Percentiles rank a stretch among this genome's conserved stretches.
These are phyloP conservation scores for Fagopyrum tataricum DNA, from an alignment of 148 eudicot species.

Conservation along the genomic window DNA sequence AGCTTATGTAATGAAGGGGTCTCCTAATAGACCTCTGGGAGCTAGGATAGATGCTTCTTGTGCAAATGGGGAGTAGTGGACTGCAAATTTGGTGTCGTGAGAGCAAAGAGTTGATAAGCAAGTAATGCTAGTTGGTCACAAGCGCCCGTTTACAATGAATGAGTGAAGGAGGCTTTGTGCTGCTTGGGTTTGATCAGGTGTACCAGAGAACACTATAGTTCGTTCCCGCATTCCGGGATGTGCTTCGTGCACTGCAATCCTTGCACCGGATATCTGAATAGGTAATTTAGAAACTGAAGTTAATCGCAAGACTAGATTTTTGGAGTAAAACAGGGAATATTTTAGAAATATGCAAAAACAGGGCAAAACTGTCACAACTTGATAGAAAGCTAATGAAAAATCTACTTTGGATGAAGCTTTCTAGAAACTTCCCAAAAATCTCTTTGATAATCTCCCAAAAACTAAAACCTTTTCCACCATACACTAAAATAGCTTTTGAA, in stretches of 20 bases:
- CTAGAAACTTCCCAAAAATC: too few species aligned
- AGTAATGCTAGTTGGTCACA: constrained; percentile 21
- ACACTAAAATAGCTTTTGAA: too few species aligned
- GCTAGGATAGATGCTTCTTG: neutral
- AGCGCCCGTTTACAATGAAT: constrained; percentile 52
- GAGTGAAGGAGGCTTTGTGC: constrained; percentile 92
- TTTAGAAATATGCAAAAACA: too few species aligned
- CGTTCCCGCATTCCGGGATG: constrained; percentile 40
- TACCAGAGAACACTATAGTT: constrained; percentile 60
- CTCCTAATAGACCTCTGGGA: neutral
- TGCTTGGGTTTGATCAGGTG: constrained; percentile 73
- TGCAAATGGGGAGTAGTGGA: neutral
- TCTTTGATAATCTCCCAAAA: too few species aligned
- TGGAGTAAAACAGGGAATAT: too few species aligned
- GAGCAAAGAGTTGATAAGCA: neutral
- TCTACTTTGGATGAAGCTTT: too few species aligned
- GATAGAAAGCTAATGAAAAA: too few species aligned
- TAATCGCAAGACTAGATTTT: neutral
- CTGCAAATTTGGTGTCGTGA: neutral
- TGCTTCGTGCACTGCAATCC: constrained; percentile 52
- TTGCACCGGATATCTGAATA: constrained; percentile 80
- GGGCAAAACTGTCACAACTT: too few species aligned
- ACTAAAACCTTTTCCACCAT: too few species aligned
- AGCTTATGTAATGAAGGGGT: neutral
- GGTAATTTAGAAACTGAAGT: neutral